A percentile compares a stretch with the other conserved stretches of the same genome.
phyloP scores from a whole-genome alignment of 1,284 basidiomycete genomes.

The Sporisorium scitamineum region DNA sequence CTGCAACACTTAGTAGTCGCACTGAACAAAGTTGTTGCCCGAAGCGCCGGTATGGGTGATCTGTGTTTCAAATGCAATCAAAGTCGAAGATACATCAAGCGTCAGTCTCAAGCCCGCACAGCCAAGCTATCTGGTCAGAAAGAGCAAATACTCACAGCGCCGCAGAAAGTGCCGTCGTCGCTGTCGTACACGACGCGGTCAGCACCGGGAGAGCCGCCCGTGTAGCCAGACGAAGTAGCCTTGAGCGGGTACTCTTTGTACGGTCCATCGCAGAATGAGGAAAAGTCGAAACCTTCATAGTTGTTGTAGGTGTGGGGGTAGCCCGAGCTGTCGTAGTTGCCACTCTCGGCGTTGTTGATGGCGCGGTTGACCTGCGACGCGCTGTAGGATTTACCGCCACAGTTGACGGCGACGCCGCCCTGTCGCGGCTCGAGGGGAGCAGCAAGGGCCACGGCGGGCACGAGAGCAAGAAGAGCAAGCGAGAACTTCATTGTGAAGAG shows the following conservation, averaged over 20 bases:
- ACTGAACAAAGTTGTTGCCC: constrained; percentile 56
- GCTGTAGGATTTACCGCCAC: constrained; percentile 44
- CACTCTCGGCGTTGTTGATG: constrained; percentile 47
- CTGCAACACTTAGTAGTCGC: constrained; percentile 36
- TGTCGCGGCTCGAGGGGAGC: constrained; percentile 51
- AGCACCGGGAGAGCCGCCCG: constrained; percentile 56
- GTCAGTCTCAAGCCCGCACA: not conserved
- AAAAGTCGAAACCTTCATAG: constrained; percentile 58
- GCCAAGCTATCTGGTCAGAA: not conserved
- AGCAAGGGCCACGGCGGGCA: constrained; percentile 39
- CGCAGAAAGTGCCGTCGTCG: constrained; percentile 46
- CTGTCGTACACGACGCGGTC: constrained; percentile 55
- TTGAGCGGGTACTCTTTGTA: constrained; percentile 48
- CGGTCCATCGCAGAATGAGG: constrained; percentile 45
- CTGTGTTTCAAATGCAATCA: constrained; percentile 5
- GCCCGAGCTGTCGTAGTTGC: constrained; percentile 30
- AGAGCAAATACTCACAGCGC: constrained; percentile 32
- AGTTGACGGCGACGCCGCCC: constrained; percentile 46
- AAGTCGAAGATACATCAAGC: not conserved
- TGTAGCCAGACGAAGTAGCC: constrained; percentile 26
- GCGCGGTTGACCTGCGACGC: constrained; percentile 43
- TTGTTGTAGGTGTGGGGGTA: constrained; percentile 56
- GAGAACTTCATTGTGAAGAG: constrained; percentile 49
- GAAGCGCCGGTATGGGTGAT: constrained; percentile 58
- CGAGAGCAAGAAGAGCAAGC: constrained; percentile 40